Conservation (phyloP, 352 stramenopile species). For the Achlya hypogyna region DNA sequence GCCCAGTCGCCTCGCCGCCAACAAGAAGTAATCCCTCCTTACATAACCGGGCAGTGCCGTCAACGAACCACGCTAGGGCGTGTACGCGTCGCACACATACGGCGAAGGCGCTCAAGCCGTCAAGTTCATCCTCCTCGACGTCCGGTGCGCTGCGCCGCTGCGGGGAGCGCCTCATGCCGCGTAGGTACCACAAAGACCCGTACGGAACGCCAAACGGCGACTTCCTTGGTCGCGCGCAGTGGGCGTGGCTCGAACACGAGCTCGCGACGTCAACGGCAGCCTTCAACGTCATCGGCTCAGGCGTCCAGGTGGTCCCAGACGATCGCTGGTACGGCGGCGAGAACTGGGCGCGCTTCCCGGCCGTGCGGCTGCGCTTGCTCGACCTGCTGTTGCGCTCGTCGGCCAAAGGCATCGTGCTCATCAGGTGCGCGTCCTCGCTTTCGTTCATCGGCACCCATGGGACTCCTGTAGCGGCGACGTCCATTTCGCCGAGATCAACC, state of each 20-base stretch:
- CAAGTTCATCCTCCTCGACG: conserved; percentile 83
- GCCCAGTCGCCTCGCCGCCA: conserved; percentile 57
- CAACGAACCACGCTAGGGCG: conserved; percentile 30
- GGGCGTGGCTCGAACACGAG: conserved; percentile 78
- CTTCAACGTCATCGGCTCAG: conserved; percentile 91
- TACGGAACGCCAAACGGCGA: conserved; percentile 53
- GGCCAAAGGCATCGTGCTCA: conserved; percentile 78
- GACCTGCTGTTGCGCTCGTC: conserved; percentile 75
- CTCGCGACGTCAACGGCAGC: conserved; percentile 65
- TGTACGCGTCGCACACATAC: conserved; percentile 80
- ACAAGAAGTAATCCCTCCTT: conserved; percentile 40
- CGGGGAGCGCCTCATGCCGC: background rate
- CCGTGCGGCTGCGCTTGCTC: conserved; percentile 69
- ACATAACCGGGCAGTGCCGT: background rate
- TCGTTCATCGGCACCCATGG: background rate
- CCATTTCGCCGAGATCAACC: conserved; percentile 88
- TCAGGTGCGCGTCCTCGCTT: conserved; percentile 31
- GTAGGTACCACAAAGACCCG: conserved; percentile 61
- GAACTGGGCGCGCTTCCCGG: conserved; percentile 84
- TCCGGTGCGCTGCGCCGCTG: conserved; percentile 29
- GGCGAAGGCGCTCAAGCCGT: conserved; percentile 51
- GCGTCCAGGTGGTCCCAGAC: conserved; percentile 80
- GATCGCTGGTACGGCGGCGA: conserved; percentile 81
- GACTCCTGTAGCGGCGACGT: conserved; percentile 71
- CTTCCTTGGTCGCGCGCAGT: conserved; percentile 71